Evolutionary conservation across 805 yeast genomes (phyloP).

Genomic region (Sugiyamaella valdiviana): DNA sequence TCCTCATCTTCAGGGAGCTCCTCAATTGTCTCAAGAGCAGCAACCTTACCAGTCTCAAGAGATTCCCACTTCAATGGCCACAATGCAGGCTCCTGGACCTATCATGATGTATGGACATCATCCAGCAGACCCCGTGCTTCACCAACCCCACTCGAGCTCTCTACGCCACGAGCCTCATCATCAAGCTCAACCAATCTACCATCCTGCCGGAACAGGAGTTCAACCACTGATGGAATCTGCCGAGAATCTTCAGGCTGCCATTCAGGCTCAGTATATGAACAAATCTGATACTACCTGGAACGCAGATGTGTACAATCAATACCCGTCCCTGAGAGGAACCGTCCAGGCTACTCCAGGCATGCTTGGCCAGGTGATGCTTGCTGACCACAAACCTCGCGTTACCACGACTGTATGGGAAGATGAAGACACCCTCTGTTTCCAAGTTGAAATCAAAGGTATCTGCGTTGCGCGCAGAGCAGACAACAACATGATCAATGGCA

Average conservation of each 20-base stretch:
- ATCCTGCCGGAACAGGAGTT: not conserved
- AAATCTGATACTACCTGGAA: not conserved
- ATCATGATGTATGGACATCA: not conserved
- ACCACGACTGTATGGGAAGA: slow-evolving; percentile 88
- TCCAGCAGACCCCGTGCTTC: not conserved
- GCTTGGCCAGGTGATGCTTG: slow-evolving; percentile 26
- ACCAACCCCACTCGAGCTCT: not conserved
- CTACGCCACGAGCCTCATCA: not conserved
- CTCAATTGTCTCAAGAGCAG: not conserved
- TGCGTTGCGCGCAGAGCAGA: slow-evolving; percentile 82
- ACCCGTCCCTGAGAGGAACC: slow-evolving; percentile 20
- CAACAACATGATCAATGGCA: slow-evolving; percentile 81
- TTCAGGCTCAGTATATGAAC: not conserved
- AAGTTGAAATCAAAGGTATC: slow-evolving; percentile 75
- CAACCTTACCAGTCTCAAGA: not conserved
- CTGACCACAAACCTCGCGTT: slow-evolving; percentile 44
- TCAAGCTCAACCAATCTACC: not conserved
- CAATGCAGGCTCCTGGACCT: not conserved
- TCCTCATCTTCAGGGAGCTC: not conserved
- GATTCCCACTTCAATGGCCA: not conserved
- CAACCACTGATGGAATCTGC: not conserved
- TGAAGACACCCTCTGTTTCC: slow-evolving; percentile 77
- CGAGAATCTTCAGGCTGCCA: not conserved
- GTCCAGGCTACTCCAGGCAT: slow-evolving; percentile 21
- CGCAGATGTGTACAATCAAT: slow-evolving; percentile 16